Evolutionary conservation across 2,329 filamentous ascomycete species (phyloP).

Genomic region (Penicillium crustosum): DNA sequence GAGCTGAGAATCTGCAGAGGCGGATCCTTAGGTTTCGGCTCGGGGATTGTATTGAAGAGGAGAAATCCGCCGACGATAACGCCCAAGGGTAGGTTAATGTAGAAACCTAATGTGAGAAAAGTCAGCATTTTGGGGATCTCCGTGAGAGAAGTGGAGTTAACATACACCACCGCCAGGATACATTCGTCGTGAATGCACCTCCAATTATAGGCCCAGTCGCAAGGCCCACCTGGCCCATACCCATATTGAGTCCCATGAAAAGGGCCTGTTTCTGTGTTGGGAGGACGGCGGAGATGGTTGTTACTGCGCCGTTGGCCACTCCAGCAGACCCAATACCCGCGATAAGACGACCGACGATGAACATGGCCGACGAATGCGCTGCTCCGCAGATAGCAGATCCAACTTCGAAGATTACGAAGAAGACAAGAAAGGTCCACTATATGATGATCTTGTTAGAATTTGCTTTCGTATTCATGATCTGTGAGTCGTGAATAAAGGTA

Average conservation of each 20-base stretch:
- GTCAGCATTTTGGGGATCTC: not conserved
- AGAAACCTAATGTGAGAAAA: constrained; percentile 28
- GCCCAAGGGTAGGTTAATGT: constrained; percentile 40
- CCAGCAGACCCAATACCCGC: constrained; percentile 28
- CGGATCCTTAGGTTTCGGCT: constrained; percentile 21
- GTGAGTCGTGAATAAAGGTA: not conserved
- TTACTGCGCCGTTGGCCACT: constrained; percentile 21
- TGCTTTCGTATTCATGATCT: not conserved
- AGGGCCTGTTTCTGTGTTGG: constrained; percentile 18
- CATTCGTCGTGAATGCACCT: constrained; percentile 36
- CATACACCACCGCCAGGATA: constrained; percentile 39
- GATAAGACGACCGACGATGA: constrained; percentile 30
- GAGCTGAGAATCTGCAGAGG: constrained; percentile 25
- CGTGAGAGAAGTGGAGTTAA: not conserved
- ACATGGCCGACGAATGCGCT: constrained; percentile 28
- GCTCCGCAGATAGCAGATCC: constrained; percentile 32
- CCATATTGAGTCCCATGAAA: constrained; percentile 23
- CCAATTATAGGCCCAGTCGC: constrained; percentile 36
- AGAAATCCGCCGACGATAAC: constrained; percentile 29
- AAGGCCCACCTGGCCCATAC: constrained; percentile 16
- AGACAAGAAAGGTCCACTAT: constrained; percentile 33
- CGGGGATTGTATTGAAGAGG: constrained; percentile 30
- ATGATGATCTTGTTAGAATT: constrained; percentile 1
- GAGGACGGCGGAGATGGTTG: constrained; percentile 20
- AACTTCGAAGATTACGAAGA: constrained; percentile 36